Evolutionary conservation across 345 rosid genomes (phyloP), one percentile per base, ranked within the genome.

Genomic region (Euphorbia pulcherrima): DNA sequence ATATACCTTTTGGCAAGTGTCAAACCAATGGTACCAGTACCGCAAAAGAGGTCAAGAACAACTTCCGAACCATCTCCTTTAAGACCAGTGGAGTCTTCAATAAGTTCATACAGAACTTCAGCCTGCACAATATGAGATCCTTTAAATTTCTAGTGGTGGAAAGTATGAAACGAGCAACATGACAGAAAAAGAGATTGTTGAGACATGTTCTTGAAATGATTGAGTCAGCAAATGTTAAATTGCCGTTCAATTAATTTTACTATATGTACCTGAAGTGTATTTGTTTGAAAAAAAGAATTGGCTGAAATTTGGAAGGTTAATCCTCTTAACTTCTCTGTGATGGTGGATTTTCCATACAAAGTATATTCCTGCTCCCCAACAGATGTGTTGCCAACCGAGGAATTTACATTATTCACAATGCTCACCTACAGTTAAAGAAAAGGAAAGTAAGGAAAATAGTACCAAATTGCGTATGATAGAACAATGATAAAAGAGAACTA

Each of bases 241-340:
- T 59, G 13, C 12, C 24, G 26, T 59, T 52, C 4, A 41, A 62
- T 21, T 11, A 41, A 21, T 54, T 44, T 50, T 17, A 44, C 37
- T 53, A 69, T 11, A 44, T 40, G 18, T 82, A 89, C 98, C 96
- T 93, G 98, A 72, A 16, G 74, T 67, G 98, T 84, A 78, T 93
- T 93, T 67, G 97, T 93, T 72, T 93, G 97, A 77, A 93, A 93
- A 73, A 93, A 93, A 18, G 98, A 93, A 78, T 90, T 93, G 79
- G 98, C 97, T 6, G 98, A 93, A 67, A 93, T 93, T 74, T 90
- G 90, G 80, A 93, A 90, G 1, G 79, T 81, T 59, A 93, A 83
- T 66, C 96, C 97, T 84, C 96, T 81, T 74, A 93, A 81, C 40
- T 70, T 83, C 83, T 93, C 97, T 23, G 82, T 81, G 68, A 90